Conservation (phyloP, 495 filamentous ascomycete genomes). For the Pyrenopolyporus hunteri region DNA sequence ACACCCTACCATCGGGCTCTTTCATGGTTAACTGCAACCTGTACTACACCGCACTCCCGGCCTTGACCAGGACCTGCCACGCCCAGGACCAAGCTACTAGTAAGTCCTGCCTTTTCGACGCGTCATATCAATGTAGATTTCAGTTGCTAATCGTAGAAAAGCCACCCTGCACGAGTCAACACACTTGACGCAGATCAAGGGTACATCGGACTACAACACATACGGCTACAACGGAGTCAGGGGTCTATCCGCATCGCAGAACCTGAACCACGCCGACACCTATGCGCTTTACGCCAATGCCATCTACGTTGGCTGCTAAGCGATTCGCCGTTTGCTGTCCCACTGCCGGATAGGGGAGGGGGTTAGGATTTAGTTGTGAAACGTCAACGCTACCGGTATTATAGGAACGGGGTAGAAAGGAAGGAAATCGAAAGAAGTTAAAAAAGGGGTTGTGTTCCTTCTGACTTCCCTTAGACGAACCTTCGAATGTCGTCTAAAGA, state of each 20-base stretch:
- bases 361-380: slow-evolving; percentile 5
- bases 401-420: not conserved
- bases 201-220: slow-evolving; percentile 60
- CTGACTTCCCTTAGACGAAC: not conserved
- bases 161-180: slow-evolving; percentile 68
- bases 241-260: slow-evolving; percentile 49
- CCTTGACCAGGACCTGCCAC: slow-evolving; percentile 28
- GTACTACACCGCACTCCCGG: slow-evolving; percentile 54
- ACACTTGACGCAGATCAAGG: slow-evolving; percentile 63
- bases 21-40: slow-evolving; percentile 64
- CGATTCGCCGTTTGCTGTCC: slow-evolving; percentile 2
- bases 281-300: slow-evolving; percentile 67
- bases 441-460: slow-evolving; percentile 1
- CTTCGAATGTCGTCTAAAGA: not conserved
- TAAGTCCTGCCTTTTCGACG: too few relatives aligned
- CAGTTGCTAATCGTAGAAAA: too few relatives aligned
- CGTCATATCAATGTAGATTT: too few relatives aligned
- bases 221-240: slow-evolving; percentile 64
- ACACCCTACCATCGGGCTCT: slow-evolving; percentile 59
- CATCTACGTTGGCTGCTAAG: slow-evolving; percentile 42
- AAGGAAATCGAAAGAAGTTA: slow-evolving; percentile 8
- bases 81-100: slow-evolving; percentile 61
- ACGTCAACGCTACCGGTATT: not conserved
- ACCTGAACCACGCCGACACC: slow-evolving; percentile 66
- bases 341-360: not conserved